phyloP scores from a whole-genome alignment of 1,284 basidiomycete genomes.

The Sutorius eximius region DNA sequence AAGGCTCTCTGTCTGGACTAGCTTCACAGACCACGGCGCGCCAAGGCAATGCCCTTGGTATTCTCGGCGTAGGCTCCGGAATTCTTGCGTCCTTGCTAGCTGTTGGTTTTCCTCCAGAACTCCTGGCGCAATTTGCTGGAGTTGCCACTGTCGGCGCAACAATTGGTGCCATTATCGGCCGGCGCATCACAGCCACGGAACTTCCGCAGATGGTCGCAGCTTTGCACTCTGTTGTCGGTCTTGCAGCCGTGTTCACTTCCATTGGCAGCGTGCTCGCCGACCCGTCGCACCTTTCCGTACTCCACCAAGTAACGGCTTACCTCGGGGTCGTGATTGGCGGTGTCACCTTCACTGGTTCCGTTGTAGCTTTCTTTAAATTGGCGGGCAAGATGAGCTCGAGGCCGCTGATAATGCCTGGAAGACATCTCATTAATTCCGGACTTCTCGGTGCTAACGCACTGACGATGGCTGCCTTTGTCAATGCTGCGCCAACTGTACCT shows the following conservation, averaged over 20 bases:
- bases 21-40: conserved; percentile 77
- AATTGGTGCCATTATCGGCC: conserved; percentile 69
- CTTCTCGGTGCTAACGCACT: conserved; percentile 68
- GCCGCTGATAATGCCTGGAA: conserved; percentile 69
- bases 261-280: conserved; percentile 77
- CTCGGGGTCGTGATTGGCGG: conserved; percentile 82
- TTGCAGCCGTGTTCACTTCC: conserved; percentile 82
- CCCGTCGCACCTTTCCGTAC: conserved; percentile 58
- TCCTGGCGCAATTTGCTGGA: conserved; percentile 75
- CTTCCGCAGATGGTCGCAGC: conserved; percentile 79
- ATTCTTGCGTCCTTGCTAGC: conserved; percentile 77
- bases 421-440: conserved; percentile 71
- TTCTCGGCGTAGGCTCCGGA: conserved; percentile 79
- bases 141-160: conserved; percentile 69
- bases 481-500: conserved; percentile 67
- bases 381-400: conserved; percentile 76
- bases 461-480: conserved; percentile 75
- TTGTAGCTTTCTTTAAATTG: conserved; percentile 86
- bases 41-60: conserved; percentile 79
- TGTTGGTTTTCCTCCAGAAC: conserved; percentile 75
- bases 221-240: conserved; percentile 78
- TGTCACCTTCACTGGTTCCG: conserved; percentile 78
- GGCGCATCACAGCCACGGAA: conserved; percentile 82
- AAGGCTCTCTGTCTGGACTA: conserved; percentile 73
- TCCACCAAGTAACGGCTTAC: conserved; percentile 81